Evolutionary conservation across 1,139 yeast species (phyloP).

Genomic region (Wickerhamiella pararugosa): DNA sequence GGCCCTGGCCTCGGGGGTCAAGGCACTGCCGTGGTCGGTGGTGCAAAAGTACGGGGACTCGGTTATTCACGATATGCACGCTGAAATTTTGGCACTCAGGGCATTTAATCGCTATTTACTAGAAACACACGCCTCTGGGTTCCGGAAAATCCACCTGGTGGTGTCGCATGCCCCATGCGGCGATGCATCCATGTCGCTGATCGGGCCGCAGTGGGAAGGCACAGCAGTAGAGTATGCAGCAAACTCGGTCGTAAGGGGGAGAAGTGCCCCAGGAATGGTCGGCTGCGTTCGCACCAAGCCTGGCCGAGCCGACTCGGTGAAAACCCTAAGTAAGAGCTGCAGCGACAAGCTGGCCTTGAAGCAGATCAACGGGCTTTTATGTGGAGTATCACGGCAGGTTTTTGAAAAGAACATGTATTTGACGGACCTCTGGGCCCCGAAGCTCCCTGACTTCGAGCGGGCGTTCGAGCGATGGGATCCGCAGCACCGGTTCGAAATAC

Average conservation of each 20-base stretch:
- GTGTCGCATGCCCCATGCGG: constrained; percentile 88
- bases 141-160: constrained; percentile 33
- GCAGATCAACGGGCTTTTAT: constrained; percentile 48
- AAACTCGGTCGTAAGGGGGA: constrained; percentile 39
- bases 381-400: constrained; percentile 29
- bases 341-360: constrained; percentile 62
- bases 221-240: constrained; percentile 13
- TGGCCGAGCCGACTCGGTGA: constrained; percentile 62
- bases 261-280: constrained; percentile 39
- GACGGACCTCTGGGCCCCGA: constrained; percentile 33
- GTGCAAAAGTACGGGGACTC: constrained; percentile 32
- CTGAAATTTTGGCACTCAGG: constrained; percentile 63
- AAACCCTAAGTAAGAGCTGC: constrained; percentile 69
- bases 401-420: constrained; percentile 11
- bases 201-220: constrained; percentile 19
- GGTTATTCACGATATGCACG: constrained; percentile 76
- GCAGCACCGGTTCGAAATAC: constrained; percentile 7
- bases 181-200: constrained; percentile 53
- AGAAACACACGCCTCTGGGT: constrained; percentile 18
- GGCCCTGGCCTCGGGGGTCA: constrained; percentile 67
- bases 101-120: constrained; percentile 40
- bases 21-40: constrained; percentile 45
- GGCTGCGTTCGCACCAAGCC: constrained; percentile 84
- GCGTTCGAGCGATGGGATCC: constrained; percentile 20
- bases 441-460: constrained; percentile 39